Evolutionary conservation across 306 rosid genomes (phyloP).

Genomic region (Prunus dulcis): DNA sequence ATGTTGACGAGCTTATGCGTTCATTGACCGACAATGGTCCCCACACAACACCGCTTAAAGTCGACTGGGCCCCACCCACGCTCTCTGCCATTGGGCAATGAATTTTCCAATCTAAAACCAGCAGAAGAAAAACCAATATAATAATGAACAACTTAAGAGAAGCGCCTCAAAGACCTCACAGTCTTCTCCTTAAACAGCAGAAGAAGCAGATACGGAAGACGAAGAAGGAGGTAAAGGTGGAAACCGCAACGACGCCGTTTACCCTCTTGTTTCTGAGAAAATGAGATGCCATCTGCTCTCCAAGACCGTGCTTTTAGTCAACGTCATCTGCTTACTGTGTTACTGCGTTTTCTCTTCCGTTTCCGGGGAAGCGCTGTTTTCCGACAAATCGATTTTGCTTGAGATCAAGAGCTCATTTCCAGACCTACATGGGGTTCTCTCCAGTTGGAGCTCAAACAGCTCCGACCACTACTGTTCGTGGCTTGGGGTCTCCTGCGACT

Average conservation of each 20-base stretch:
- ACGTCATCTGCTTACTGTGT: not conserved
- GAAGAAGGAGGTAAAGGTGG: not conserved
- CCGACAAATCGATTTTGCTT: conserved; percentile 28
- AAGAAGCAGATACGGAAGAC: not conserved
- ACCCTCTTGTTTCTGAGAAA: not conserved
- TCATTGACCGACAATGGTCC: conserved; percentile 13
- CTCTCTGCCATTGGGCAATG: not conserved
- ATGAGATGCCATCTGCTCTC: conserved; percentile 26
- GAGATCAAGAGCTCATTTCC: conserved; percentile 29
- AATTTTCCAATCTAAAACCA: not conserved
- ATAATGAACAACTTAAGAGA: not conserved
- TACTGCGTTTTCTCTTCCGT: not conserved
- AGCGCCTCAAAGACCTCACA: not conserved
- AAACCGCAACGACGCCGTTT: not conserved
- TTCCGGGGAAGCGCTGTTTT: conserved; percentile 1
- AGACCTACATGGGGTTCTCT: conserved; percentile 29
- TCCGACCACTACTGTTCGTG: conserved; percentile 31
- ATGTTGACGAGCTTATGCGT: conserved; percentile 9
- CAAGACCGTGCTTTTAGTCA: conserved; percentile 8
- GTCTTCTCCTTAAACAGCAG: not conserved
- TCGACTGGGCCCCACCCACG: conserved; percentile 9
- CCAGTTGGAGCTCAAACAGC: conserved; percentile 16
- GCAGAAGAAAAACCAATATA: not conserved
- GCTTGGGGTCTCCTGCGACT: conserved; percentile 34
- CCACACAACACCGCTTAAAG: not conserved